These are phyloP conservation scores for Nicotiana tomentosiformis DNA, from an alignment of 257 asterid genomes.

Conservation along the genomic window DNA sequence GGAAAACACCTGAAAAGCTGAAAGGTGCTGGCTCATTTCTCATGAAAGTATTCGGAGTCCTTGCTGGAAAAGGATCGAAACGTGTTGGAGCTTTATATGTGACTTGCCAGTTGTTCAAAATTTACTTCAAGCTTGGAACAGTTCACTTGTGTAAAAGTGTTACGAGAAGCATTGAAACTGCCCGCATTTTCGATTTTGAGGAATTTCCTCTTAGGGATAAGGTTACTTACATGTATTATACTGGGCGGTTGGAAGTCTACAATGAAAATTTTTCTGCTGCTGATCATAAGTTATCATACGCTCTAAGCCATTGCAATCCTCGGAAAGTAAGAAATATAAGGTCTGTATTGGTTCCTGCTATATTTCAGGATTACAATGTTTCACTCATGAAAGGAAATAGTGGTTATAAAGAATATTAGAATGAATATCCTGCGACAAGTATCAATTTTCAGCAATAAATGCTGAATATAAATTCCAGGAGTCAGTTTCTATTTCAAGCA, in stretches of 20 bases:
- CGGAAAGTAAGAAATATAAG: constrained; percentile 75
- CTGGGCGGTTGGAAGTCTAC: constrained; percentile 96
- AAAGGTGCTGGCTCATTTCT: constrained; percentile 96
- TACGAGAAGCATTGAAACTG: constrained; percentile 94
- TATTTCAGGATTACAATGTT: background rate
- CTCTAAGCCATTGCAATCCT: constrained; percentile 55
- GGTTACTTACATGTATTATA: constrained; percentile 97
- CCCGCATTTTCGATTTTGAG: constrained; percentile 87
- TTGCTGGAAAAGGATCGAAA: constrained; percentile 94
- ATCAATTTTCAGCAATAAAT: background rate
- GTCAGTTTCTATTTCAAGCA: background rate
- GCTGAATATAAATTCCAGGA: background rate
- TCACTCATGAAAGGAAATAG: background rate
- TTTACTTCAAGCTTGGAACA: constrained; percentile 93
- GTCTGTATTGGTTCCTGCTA: constrained; percentile 24
- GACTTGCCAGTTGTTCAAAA: constrained; percentile 89
- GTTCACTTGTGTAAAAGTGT: constrained; percentile 93
- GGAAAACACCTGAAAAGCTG: constrained; percentile 85
- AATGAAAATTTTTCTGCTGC: constrained; percentile 93
- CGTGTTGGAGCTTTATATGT: constrained; percentile 94
- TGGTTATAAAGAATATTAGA: background rate
- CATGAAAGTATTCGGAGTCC: constrained; percentile 93
- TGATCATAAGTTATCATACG: constrained; percentile 88
- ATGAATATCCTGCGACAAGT: background rate
- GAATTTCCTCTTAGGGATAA: constrained; percentile 92